phyloP scores from a whole-genome alignment of 2,329 filamentous ascomycete species.

The Xylariaceae sp. region DNA sequence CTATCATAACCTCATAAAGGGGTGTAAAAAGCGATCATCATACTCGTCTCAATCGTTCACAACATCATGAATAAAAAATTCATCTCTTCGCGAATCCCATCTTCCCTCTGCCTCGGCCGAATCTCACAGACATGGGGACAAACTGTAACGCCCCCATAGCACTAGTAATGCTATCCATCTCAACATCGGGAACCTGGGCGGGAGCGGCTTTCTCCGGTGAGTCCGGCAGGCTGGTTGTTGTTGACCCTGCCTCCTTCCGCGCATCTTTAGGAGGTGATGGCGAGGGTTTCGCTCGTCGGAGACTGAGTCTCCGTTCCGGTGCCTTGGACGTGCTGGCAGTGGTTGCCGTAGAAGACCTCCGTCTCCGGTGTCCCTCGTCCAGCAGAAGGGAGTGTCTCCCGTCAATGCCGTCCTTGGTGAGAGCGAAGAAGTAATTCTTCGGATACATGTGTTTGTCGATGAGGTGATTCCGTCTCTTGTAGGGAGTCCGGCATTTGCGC shows the following conservation, averaged over 20 bases:
- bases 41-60: not conserved
- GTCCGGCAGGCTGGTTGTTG: conserved; percentile 4
- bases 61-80: conserved; percentile 5
- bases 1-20: conserved; percentile 16
- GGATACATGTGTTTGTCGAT: conserved; percentile 95
- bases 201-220: conserved; percentile 10
- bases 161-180: conserved; percentile 58
- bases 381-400: conserved; percentile 72
- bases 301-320: conserved; percentile 27
- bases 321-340: conserved; percentile 25
- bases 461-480: conserved; percentile 80
- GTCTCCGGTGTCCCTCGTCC: conserved; percentile 45
- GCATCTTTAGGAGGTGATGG: conserved; percentile 14
- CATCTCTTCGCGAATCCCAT: conserved; percentile 48
- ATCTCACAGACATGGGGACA: conserved; percentile 60
- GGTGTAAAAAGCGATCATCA: conserved; percentile 2
- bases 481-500: conserved; percentile 71
- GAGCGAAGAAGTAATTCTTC: conserved; percentile 77
- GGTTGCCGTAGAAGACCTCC: conserved; percentile 41
- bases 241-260: conserved; percentile 2
- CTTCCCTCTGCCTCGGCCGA: conserved; percentile 53
- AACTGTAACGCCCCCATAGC: conserved; percentile 70
- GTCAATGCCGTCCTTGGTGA: conserved; percentile 87
- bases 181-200: conserved; percentile 37
- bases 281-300: conserved; percentile 21